Evolutionary conservation across 495 filamentous ascomycete species (phyloP).

Genomic region (Tricharina praecox): DNA sequence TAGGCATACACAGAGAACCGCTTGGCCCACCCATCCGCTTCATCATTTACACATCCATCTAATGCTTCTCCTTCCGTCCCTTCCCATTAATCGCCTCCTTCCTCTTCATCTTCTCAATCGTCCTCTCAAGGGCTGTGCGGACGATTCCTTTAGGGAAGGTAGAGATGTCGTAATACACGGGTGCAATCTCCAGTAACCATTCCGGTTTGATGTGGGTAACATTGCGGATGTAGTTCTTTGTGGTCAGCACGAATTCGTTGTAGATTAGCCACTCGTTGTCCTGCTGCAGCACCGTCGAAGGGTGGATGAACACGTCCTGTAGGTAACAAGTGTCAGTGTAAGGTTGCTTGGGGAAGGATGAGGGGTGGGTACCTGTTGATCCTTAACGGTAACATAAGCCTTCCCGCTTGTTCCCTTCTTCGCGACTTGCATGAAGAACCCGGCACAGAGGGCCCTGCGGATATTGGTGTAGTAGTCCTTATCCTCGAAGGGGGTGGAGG

Average conservation of each 20-base stretch:
- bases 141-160: slow-evolving; percentile 75
- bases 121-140: slow-evolving; percentile 53
- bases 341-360: not conserved
- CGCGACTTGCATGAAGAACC: slow-evolving; percentile 99
- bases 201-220: slow-evolving; percentile 52
- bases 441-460: slow-evolving; percentile 75
- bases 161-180: slow-evolving; percentile 75
- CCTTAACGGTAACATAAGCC: slow-evolving; percentile 86
- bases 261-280: slow-evolving; percentile 96
- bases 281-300: slow-evolving; percentile 65
- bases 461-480: slow-evolving; percentile 98
- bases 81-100: slow-evolving; percentile 47
- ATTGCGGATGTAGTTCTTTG: slow-evolving; percentile 74
- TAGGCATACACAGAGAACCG: no score
- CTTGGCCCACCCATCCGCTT: no score
- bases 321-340: not conserved
- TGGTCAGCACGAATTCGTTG: slow-evolving; percentile 95
- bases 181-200: slow-evolving; percentile 91
- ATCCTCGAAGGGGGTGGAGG: slow-evolving; percentile 79
- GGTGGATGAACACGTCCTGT: slow-evolving; percentile 77
- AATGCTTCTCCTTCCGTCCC: no score
- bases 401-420: slow-evolving; percentile 65
- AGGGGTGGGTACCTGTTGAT: slow-evolving; percentile 40
- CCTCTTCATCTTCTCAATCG: slow-evolving; percentile 56
- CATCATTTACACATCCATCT: no score